These are phyloP conservation scores for Strigomonas culicis DNA, from an alignment of 208 protist genomes.

Conservation along the genomic window DNA sequence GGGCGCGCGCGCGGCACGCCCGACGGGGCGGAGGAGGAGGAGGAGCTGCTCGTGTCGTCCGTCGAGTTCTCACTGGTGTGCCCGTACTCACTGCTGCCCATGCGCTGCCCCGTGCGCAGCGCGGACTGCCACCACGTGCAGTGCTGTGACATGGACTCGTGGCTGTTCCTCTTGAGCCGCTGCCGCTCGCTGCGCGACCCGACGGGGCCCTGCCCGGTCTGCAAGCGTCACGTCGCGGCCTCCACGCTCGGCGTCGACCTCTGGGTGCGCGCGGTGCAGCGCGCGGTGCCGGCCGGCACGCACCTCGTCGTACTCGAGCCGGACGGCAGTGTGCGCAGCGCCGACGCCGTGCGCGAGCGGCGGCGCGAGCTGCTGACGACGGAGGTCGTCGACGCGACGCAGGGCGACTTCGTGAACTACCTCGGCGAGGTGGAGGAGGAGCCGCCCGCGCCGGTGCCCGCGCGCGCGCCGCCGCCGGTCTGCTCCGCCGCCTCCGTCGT, in stretches of 20 bases:
- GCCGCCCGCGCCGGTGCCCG: slow-evolving; percentile 12
- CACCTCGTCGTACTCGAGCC: slow-evolving; percentile 71
- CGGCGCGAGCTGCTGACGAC: slow-evolving; percentile 56
- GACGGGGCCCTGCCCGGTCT: slow-evolving; percentile 80
- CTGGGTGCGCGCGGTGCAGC: slow-evolving; percentile 72
- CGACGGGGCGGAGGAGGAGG: slow-evolving; percentile 20
- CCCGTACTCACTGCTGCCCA: slow-evolving; percentile 74
- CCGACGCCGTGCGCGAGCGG: slow-evolving; percentile 56
- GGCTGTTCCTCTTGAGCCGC: slow-evolving; percentile 77
- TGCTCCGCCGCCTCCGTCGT: neutral
- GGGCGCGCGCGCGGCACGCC: neutral
- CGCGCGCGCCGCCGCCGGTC: neutral
- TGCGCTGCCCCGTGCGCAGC: slow-evolving; percentile 70
- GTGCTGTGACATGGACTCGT: slow-evolving; percentile 90
- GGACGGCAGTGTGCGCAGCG: slow-evolving; percentile 72
- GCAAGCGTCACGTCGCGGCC: slow-evolving; percentile 65
- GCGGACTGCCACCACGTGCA: slow-evolving; percentile 77
- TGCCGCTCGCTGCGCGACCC: slow-evolving; percentile 81
- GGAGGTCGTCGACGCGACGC: slow-evolving; percentile 62
- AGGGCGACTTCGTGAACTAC: slow-evolving; percentile 53
- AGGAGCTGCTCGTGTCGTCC: slow-evolving; percentile 69
- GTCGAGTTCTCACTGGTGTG: slow-evolving; percentile 86
- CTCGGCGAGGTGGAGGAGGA: slow-evolving; percentile 42
- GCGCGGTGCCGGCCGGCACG: slow-evolving; percentile 73
- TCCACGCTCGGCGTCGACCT: slow-evolving; percentile 80